Conservation (phyloP, 208 protist genomes). For the Crithidia thermophila region DNA sequence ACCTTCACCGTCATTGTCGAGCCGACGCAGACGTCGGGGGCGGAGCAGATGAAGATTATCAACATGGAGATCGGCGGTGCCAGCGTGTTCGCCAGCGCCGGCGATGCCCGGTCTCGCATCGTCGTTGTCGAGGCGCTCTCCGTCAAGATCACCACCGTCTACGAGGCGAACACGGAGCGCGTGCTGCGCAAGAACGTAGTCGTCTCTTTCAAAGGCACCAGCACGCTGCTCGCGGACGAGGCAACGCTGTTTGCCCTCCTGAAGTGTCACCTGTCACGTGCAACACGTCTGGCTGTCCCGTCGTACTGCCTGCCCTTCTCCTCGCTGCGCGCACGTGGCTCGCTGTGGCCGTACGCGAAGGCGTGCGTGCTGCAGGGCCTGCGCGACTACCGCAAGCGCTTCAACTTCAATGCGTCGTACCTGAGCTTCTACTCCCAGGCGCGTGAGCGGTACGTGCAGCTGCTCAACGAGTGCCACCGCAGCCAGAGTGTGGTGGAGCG, state of each 20-base stretch:
- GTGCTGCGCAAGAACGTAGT: constrained; percentile 59
- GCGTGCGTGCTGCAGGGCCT: constrained; percentile 55
- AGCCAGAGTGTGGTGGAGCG: constrained; percentile 41
- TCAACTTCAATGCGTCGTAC: constrained; percentile 81
- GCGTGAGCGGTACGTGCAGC: constrained; percentile 63
- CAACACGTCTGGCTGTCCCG: constrained; percentile 43
- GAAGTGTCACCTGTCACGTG: constrained; percentile 56
- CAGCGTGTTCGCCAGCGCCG: constrained; percentile 28
- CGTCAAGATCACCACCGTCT: constrained; percentile 58
- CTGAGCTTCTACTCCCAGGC: constrained; percentile 68
- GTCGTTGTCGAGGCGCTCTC: constrained; percentile 33
- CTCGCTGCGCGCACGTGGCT: constrained; percentile 37
- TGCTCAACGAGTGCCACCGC: constrained; percentile 73
- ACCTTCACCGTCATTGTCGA: constrained; percentile 52
- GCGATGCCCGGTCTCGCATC: constrained; percentile 22
- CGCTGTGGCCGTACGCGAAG: constrained; percentile 63
- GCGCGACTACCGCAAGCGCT: constrained; percentile 58
- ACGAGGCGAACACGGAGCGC: constrained; percentile 32
- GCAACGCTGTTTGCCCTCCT: constrained; percentile 45
- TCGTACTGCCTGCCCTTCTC: constrained; percentile 61
- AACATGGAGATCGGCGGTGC: constrained; percentile 29
- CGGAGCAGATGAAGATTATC: constrained; percentile 54
- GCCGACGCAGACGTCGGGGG: constrained; percentile 35
- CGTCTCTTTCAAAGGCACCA: constrained; percentile 41
- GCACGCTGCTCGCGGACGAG: constrained; percentile 45